Base-by-base conservation (phyloP, 768 basidiomycete genomes). In the Boletus rubropictus region DNA sequence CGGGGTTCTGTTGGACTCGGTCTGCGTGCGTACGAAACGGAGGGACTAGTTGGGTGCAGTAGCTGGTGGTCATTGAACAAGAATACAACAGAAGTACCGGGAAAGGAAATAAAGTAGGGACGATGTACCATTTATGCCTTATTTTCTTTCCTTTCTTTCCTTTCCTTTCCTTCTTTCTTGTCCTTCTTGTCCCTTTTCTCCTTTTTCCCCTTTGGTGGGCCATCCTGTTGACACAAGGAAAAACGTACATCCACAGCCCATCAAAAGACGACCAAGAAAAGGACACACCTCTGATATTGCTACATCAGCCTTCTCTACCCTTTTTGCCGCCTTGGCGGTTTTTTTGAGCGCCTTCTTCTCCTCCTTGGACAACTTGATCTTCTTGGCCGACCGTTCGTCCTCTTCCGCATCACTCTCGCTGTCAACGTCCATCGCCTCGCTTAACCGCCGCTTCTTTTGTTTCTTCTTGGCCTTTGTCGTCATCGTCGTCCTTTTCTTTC, bases 321-420 rank as follows among this genome's bases (percentile, higher is more conserved):
- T 81, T n/a, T 69, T 76, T 55, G 79, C 72, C 57, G 79, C 75
- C 69, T 87, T 87, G 63, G 77, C 77, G 36, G 81, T 82, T 68
- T 84, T 88, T 67, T 87, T 89, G 64, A 84, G 66, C 15, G 86
- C 84, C 72, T 86, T 89, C 74, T 88, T 88, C 70, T 90, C 87
- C 68, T 89, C 86, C 68, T 89, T 89, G 18, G 82, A 82, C 39
- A 86, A 57, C 71, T 89, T 88, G 48, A 74, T 73, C 70, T 89
- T 89, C 70, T 88, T 89, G 42, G 70, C 52, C 7, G 80, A 71
- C 21, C 69, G 74, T 48, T 75, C 78, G 29, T 77, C 74, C 10
- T 33, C 48, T 1, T 46, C 57, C 6, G 0, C 29, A 1, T 73
- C 77, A 36, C 75, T 71, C 22, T 76, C 75, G 51, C 61, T 75